Conservation (phyloP, 176 grass and related monocot genomes). For the Sorghum bicolor region Sorghum_bicolor_NCBIv3 NC_012875.2:49397001-49397500, state of each 20-base stretch:
- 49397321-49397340: background rate
- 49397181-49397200: too few relatives aligned
- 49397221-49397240: background rate
- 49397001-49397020: too few relatives aligned
- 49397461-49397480: background rate
- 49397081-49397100: too few relatives aligned
- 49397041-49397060: too few relatives aligned
- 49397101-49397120: too few relatives aligned
- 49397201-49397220: background rate
- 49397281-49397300: too few relatives aligned
- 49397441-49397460: background rate
- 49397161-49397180: too few relatives aligned
- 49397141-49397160: too few relatives aligned
- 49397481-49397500: background rate
- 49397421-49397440: conserved; percentile 21
- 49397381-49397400: background rate
- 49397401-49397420: background rate
- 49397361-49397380: background rate
- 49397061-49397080: too few relatives aligned
- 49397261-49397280: background rate
- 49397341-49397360: conserved; percentile 26
- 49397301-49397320: too few relatives aligned
- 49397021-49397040: too few relatives aligned
- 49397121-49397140: too few relatives aligned
- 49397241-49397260: background rate